Evolutionary conservation across 116 monocot genomes (phyloP).

Genomic region (Iris pallida): DNA sequence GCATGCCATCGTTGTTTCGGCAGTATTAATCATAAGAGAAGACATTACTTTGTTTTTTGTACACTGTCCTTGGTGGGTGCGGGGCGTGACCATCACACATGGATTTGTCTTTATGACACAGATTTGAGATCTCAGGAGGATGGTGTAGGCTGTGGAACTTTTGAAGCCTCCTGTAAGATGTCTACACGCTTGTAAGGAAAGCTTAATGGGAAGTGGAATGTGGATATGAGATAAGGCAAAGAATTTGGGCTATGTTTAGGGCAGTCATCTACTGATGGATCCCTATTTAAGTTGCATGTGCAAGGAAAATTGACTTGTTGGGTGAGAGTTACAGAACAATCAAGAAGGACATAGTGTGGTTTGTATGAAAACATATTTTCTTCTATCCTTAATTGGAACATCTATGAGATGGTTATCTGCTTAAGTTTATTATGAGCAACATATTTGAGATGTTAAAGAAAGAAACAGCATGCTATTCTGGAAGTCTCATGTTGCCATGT

Average conservation of each 20-base stretch:
- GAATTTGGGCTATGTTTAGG: not conserved
- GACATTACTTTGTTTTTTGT: constrained; percentile 2
- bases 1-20: not conserved
- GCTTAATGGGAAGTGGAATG: constrained; percentile 9
- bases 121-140: constrained; percentile 39
- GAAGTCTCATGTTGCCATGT: not conserved
- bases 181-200: constrained; percentile 39
- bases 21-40: not conserved
- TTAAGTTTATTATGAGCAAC: constrained; percentile 5
- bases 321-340: constrained; percentile 12
- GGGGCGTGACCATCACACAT: constrained; percentile 42
- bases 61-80: constrained; percentile 16
- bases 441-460: not conserved
- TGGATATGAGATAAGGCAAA: constrained; percentile 12
- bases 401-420: constrained; percentile 12
- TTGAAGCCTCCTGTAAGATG: constrained; percentile 53
- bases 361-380: constrained; percentile 33
- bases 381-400: constrained; percentile 27
- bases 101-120: constrained; percentile 70
- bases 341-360: constrained; percentile 13
- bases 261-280: not conserved
- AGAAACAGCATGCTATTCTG: not conserved
- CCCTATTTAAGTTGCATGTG: constrained; percentile 5
- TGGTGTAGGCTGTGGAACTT: constrained; percentile 51
- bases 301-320: constrained; percentile 25